Conservation (phyloP, 2,329 filamentous ascomycete genomes). For the Phyllosticta citribraziliensis region DNA sequence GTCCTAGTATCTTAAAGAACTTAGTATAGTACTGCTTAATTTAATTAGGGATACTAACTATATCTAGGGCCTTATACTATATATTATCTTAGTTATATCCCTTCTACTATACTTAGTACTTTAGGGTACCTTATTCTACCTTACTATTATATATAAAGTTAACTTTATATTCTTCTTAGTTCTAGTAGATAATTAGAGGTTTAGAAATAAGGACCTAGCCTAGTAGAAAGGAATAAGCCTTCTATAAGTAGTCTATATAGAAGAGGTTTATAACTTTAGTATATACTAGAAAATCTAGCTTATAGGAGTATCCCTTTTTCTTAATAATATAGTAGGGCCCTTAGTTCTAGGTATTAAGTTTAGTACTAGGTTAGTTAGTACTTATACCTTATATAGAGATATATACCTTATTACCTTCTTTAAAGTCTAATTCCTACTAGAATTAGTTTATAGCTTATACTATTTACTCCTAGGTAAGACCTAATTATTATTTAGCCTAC, state of each 20-base stretch:
- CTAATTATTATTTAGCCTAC: not conserved
- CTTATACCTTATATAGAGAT: not conserved
- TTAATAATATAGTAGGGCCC: not conserved
- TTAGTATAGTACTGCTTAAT: not conserved
- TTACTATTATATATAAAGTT: not conserved
- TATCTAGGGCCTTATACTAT: not conserved
- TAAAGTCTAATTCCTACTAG: not conserved
- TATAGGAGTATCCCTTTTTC: not conserved
- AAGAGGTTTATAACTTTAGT: not conserved
- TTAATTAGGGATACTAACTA: not conserved
- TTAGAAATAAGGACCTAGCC: not conserved
- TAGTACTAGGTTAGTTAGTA: not conserved
- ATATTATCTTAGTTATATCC: not conserved
- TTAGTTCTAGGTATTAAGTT: not conserved
- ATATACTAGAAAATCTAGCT: not conserved
- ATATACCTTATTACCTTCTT: not conserved
- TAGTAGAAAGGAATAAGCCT: not conserved
- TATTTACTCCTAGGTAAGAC: too few species aligned
- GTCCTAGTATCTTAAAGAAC: not conserved
- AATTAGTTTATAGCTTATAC: not conserved
- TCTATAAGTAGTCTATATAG: not conserved
- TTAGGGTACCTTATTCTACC: not conserved
- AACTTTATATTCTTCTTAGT: not conserved
- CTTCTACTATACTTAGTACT: not conserved
- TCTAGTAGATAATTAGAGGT: not conserved